These are phyloP conservation scores for Raffaelea arxii DNA, from an alignment of 2,329 filamentous ascomycete genomes.

Conservation along the genomic window DNA sequence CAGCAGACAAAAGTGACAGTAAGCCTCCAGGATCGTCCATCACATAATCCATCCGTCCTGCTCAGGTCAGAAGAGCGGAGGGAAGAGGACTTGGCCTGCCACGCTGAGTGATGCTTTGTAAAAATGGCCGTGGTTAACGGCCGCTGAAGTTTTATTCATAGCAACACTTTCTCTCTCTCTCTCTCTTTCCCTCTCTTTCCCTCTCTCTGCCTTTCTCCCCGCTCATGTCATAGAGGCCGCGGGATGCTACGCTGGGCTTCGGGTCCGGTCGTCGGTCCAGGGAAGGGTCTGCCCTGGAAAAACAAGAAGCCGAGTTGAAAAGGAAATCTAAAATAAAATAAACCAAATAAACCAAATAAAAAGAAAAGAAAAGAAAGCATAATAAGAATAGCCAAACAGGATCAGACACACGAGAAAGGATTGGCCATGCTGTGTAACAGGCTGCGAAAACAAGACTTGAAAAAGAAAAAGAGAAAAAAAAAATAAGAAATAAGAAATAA, in stretches of 20 bases:
- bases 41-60: constrained; percentile 70
- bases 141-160: too few species aligned
- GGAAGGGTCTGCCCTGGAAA: not conserved
- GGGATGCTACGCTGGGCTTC: not conserved
- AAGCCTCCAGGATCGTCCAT: too few species aligned
- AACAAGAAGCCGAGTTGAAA: not conserved
- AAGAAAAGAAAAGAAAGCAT: not conserved
- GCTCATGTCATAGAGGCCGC: not conserved
- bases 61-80: constrained; percentile 37
- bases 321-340: not conserved
- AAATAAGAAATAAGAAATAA: not conserved
- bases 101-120: not conserved
- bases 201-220: too few species aligned
- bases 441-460: not conserved
- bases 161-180: not conserved
- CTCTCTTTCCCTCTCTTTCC: too few species aligned
- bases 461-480: not conserved
- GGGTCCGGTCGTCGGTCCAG: not conserved
- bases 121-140: too few species aligned
- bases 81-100: not conserved
- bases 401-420: too few species aligned
- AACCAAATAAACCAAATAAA: not conserved
- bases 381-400: not conserved
- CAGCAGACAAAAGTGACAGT: too few species aligned
- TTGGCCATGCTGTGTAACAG: not conserved